phyloP scores from a whole-genome alignment of 2,329 filamentous ascomycete species.

The Fusarium praegraminearum region DNA sequence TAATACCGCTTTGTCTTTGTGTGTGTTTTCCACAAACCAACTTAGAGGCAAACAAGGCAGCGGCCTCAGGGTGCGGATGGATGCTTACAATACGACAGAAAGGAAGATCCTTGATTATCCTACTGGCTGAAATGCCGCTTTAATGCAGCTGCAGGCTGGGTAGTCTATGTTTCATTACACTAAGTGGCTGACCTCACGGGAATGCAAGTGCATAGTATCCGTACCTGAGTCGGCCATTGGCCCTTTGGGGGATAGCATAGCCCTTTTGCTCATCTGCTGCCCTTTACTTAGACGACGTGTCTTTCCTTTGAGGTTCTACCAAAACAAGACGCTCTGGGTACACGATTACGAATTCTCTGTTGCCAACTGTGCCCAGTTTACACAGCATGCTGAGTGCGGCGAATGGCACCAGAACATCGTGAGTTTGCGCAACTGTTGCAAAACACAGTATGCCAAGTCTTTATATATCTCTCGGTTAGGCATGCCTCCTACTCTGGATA shows the following conservation, averaged over 20 bases:
- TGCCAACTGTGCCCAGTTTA: slow-evolving; percentile 10
- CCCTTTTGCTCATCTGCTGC: slow-evolving; percentile 2
- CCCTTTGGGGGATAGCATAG: neutral
- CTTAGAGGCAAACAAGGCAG: slow-evolving; percentile 2
- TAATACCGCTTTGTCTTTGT: neutral
- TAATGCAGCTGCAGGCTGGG: slow-evolving; percentile 12
- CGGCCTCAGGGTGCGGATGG: neutral
- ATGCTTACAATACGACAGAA: slow-evolving; percentile 11
- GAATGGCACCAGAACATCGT: slow-evolving; percentile 4
- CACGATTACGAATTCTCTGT: slow-evolving; percentile 21
- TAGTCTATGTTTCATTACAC: neutral
- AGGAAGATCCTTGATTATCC: slow-evolving; percentile 12
- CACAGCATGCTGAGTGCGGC: slow-evolving; percentile 19
- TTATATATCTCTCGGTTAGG: slow-evolving; percentile 11
- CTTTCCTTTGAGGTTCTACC: slow-evolving; percentile 13
- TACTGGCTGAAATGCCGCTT: slow-evolving; percentile 17
- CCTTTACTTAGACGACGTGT: slow-evolving; percentile 16
- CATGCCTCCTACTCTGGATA: slow-evolving; percentile 8
- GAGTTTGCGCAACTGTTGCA: slow-evolving; percentile 11
- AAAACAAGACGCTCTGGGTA: slow-evolving; percentile 11
- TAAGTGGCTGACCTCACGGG: slow-evolving; percentile 7
- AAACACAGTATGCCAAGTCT: slow-evolving; percentile 4
- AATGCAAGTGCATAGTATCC: slow-evolving; percentile 18
- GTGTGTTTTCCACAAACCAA: slow-evolving; percentile 13
- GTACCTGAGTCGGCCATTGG: slow-evolving; percentile 12